Evolutionary conservation across 2,329 filamentous ascomycete species (phyloP).

Genomic region (Cladosporium sp.): DNA sequence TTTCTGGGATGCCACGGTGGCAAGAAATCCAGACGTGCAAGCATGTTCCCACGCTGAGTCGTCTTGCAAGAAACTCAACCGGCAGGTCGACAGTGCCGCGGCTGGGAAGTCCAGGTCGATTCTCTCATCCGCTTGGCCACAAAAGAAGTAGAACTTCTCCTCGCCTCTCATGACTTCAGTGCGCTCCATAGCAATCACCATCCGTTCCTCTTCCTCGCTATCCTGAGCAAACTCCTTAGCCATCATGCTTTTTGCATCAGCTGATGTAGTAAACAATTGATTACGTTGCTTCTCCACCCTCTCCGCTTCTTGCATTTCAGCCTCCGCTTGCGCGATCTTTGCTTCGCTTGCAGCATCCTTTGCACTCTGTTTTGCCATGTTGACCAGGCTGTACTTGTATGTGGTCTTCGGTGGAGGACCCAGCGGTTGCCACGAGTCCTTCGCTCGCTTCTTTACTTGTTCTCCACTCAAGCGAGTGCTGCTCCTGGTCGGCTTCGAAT

Average conservation of each 20-base stretch:
- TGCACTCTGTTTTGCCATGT: slow-evolving; percentile 30
- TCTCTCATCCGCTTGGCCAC: slow-evolving; percentile 21
- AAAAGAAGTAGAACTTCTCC: slow-evolving; percentile 61
- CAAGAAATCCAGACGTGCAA: slow-evolving; percentile 44
- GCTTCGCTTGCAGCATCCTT: slow-evolving; percentile 27
- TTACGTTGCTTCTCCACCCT: slow-evolving; percentile 22
- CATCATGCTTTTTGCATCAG: slow-evolving; percentile 24
- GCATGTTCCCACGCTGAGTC: slow-evolving; percentile 38
- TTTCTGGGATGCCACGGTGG: slow-evolving; percentile 39
- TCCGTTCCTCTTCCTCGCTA: slow-evolving; percentile 49
- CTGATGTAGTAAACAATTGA: slow-evolving; percentile 16
- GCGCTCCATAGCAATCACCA: slow-evolving; percentile 59
- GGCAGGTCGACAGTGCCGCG: neutral
- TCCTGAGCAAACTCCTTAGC: slow-evolving; percentile 44
- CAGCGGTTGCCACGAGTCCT: slow-evolving; percentile 12
- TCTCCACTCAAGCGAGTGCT: slow-evolving; percentile 15
- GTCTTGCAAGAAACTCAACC: slow-evolving; percentile 32
- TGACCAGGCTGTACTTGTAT: slow-evolving; percentile 34
- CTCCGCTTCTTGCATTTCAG: slow-evolving; percentile 20
- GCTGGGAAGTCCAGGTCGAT: neutral
- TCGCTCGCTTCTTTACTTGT: slow-evolving; percentile 17
- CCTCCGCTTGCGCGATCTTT: slow-evolving; percentile 30
- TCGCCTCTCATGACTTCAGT: slow-evolving; percentile 59
- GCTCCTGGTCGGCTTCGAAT: neutral
- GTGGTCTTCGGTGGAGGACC: slow-evolving; percentile 25